These are phyloP conservation scores for Orobanche coerulescens DNA, from an alignment of 257 asterid species.

Conservation along the genomic window DNA sequence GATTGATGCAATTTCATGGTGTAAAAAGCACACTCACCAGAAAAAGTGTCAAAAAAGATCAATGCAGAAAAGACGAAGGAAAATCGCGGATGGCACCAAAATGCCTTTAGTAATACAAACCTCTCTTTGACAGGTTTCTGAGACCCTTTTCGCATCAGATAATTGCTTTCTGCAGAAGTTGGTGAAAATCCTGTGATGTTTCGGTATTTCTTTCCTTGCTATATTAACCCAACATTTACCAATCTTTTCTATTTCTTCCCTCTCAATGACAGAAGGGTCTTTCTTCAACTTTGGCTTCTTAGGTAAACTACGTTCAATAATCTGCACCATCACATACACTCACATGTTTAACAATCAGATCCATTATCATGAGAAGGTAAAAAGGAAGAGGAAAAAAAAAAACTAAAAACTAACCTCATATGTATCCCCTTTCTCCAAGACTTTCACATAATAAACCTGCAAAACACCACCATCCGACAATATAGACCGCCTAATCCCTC, in stretches of 20 bases:
- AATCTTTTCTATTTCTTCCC: constrained; percentile 79
- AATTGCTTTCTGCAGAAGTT: constrained; percentile 71
- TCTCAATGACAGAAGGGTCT: constrained; percentile 79
- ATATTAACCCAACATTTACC: constrained; percentile 75
- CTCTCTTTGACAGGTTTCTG: constrained; percentile 97
- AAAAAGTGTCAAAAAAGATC: constrained; percentile 4
- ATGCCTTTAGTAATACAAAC: constrained; percentile 29
- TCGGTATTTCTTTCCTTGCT: constrained; percentile 87
- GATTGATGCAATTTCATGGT: constrained; percentile 6
- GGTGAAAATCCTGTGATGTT: constrained; percentile 67
- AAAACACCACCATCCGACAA: constrained; percentile 81
- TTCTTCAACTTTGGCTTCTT: constrained; percentile 68
- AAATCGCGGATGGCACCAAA: neutral
- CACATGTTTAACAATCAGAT: constrained; percentile 16
- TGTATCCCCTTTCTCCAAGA: constrained; percentile 96
- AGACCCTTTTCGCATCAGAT: constrained; percentile 77
- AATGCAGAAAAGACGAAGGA: neutral
- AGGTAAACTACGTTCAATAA: constrained; percentile 89
- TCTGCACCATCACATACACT: constrained; percentile 47
- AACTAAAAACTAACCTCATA: constrained; percentile 60
- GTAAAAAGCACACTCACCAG: constrained; percentile 16
- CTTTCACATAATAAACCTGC: constrained; percentile 89
- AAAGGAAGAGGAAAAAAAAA: too few relatives aligned
- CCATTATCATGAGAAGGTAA: neutral
- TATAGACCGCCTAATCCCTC: constrained; percentile 68